These are phyloP conservation scores for Kitagawia praeruptora DNA, from an alignment of 129 eudicot species.

Conservation along the genomic window DNA sequence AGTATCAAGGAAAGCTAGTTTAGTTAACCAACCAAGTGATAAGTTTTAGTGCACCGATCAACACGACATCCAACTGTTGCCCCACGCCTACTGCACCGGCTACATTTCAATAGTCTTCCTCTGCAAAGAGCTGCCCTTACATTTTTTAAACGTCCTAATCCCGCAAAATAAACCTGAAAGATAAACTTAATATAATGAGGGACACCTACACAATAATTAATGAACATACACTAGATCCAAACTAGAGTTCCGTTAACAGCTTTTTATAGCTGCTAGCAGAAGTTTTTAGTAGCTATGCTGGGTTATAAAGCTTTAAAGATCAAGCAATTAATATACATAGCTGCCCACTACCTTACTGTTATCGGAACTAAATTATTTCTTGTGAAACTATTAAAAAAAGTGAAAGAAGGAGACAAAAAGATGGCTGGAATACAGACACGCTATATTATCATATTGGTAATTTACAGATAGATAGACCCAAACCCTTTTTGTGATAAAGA, in stretches of 20 bases:
- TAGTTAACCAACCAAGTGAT: constrained; percentile 66
- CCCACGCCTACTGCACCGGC: constrained; percentile 88
- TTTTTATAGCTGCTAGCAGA: background rate
- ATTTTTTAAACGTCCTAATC: constrained; percentile 90
- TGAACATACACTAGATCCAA: background rate
- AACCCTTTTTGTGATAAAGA: background rate
- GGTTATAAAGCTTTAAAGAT: background rate
- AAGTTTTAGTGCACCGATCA: constrained; percentile 96
- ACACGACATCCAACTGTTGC: constrained; percentile 99
- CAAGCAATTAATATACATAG: background rate
- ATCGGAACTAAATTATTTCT: background rate
- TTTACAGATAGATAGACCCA: background rate
- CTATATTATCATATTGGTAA: background rate
- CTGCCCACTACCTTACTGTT: background rate
- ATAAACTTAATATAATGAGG: constrained; percentile 11
- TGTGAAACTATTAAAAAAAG: background rate
- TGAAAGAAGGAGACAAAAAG: background rate
- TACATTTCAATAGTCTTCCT: constrained; percentile 88
- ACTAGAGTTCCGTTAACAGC: background rate
- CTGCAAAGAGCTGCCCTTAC: constrained; percentile 93
- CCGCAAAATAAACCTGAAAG: constrained; percentile 96
- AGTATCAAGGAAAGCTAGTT: background rate
- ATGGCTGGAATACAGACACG: background rate
- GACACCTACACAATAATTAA: background rate
- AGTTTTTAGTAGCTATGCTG: background rate